Percentiles rank a stretch among this genome's conserved stretches.
These are phyloP conservation scores for Quercus suber DNA, from an alignment of 306 rosid genomes.

Conservation along the genomic window DNA sequence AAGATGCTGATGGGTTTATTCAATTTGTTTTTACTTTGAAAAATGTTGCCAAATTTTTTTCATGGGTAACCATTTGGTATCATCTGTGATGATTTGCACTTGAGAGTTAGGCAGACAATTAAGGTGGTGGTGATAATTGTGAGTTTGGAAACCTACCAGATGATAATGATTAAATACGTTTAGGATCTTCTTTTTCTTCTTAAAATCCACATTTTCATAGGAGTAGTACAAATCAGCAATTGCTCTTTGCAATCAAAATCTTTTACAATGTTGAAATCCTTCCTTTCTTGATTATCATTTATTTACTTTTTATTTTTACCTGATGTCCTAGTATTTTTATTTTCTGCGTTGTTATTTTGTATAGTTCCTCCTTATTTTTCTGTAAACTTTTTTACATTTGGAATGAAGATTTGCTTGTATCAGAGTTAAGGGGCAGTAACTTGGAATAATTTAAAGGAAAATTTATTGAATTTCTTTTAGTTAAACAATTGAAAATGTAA, in stretches of 20 bases:
- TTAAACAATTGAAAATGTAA: background rate
- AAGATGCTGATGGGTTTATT: background rate
- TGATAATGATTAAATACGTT: background rate
- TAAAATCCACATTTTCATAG: background rate
- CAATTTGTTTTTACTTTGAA: background rate
- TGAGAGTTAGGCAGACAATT: background rate
- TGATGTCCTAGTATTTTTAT: background rate
- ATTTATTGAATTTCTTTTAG: background rate
- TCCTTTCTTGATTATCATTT: background rate
- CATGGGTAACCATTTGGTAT: background rate
- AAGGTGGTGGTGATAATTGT: background rate
- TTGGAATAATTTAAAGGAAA: background rate
- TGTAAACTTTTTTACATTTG: background rate
- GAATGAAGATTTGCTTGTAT: background rate
- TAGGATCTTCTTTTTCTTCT: background rate
- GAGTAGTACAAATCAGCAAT: background rate
- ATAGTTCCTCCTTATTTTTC: background rate
- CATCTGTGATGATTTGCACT: background rate
- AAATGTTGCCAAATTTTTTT: background rate
- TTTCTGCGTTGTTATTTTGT: background rate
- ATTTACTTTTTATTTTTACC: background rate
- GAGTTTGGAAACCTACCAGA: no score
- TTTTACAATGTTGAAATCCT: background rate
- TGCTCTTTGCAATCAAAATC: background rate
- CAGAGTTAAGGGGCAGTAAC: background rate